Percentiles rank a stretch among this genome's conserved stretches.
Conservation (phyloP, 176 grass and related monocot genomes). For the Carex kokanica region DNA sequence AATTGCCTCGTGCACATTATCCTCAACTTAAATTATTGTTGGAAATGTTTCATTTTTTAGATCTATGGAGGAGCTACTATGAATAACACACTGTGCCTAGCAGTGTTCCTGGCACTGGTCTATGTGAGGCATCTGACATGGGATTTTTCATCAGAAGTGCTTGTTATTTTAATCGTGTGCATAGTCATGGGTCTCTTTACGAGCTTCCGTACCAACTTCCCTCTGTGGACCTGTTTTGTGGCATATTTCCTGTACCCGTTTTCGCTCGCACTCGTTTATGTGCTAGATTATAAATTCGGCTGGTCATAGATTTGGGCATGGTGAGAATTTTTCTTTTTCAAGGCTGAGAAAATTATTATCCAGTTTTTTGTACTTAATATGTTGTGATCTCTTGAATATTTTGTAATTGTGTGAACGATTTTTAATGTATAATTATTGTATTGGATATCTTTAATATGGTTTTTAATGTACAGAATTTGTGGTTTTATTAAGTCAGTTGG, state of each 20-base stretch:
- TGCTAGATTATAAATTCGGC: conserved; percentile 62
- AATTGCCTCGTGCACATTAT: background rate
- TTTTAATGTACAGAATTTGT: background rate
- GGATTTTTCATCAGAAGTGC: conserved; percentile 79
- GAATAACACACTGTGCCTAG: conserved; percentile 86
- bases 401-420: conserved; percentile 8
- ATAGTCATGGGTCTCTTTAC: conserved; percentile 76
- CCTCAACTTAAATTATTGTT: background rate
- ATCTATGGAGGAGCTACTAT: conserved; percentile 79
- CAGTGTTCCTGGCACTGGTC: conserved; percentile 65
- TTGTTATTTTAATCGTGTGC: conserved; percentile 69
- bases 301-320: conserved; percentile 46
- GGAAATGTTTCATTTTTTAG: conserved; percentile 26
- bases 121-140: conserved; percentile 56
- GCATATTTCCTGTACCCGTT: conserved; percentile 51
- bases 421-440: conserved; percentile 8
- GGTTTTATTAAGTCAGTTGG: background rate
- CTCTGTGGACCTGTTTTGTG: conserved; percentile 66
- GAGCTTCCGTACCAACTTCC: conserved; percentile 67
- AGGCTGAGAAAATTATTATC: background rate
- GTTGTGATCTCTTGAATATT: background rate
- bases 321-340: background rate
- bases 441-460: background rate
- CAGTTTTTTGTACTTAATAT: background rate
- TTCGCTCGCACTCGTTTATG: conserved; percentile 58